Percentiles rank a stretch among this genome's conserved stretches.
phyloP scores from a whole-genome alignment of 176 grass and related monocot genomes.

The Carex littledalei region DNA sequence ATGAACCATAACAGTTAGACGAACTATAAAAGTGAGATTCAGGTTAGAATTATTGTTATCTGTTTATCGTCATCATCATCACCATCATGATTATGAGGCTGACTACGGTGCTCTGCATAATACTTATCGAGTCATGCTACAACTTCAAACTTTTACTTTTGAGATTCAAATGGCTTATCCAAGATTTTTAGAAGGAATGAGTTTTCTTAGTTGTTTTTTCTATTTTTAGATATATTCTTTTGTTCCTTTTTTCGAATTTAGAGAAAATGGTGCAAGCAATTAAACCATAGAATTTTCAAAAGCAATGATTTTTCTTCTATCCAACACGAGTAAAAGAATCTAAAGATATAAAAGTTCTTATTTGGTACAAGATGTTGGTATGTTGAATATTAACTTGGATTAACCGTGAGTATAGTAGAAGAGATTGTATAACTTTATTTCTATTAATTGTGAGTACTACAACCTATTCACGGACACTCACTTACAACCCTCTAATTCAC shows the following conservation, averaged over 20 bases:
- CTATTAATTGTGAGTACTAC: no score
- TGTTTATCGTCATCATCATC: background rate
- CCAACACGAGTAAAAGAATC: background rate
- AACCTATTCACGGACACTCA: no score
- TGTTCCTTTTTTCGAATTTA: no score
- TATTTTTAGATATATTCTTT: no score
- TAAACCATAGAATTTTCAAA: background rate
- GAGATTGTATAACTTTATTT: no score
- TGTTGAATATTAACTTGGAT: background rate
- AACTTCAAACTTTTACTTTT: background rate
- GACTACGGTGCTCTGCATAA: background rate
- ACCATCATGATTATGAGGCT: background rate
- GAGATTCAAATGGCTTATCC: background rate
- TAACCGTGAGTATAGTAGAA: no score
- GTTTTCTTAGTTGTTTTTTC: no score
- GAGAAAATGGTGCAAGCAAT: background rate
- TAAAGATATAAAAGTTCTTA: no score
- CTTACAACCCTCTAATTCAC: no score
- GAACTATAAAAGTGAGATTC: no score
- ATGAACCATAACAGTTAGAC: no score
- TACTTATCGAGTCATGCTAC: background rate
- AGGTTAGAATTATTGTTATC: no score
- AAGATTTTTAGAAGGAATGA: background rate
- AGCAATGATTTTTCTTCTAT: background rate
- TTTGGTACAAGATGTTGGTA: background rate